Conservation (phyloP, 169 alveolate species). For the Cryptosporidium bovis region DNA sequence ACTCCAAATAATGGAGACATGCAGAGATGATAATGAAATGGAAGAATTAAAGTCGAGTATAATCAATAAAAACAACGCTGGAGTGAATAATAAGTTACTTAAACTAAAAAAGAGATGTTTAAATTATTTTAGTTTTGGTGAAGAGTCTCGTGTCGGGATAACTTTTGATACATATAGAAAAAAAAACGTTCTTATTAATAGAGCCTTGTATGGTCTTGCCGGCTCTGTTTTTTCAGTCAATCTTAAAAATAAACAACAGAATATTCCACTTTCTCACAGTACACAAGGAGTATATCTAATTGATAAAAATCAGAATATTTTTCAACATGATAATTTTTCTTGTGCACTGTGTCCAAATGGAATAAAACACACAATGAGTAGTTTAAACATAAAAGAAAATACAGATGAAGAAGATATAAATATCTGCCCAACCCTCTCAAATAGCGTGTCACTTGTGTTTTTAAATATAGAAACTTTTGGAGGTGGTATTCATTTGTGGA, state of each 20-base stretch:
- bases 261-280: slow-evolving; percentile 45
- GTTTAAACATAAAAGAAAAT: too few species aligned
- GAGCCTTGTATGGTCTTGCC: slow-evolving; percentile 67
- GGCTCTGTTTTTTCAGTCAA: slow-evolving; percentile 65
- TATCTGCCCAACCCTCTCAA: slow-evolving; percentile 37
- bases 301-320: not conserved
- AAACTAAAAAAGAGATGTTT: slow-evolving; percentile 54
- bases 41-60: too few species aligned
- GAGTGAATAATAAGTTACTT: not conserved
- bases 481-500: slow-evolving; percentile 69
- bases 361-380: not conserved
- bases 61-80: not conserved
- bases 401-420: not conserved
- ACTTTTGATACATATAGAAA: slow-evolving; percentile 64
- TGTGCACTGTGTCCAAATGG: slow-evolving; percentile 55
- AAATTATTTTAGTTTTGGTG: slow-evolving; percentile 69
- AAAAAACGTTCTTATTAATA: slow-evolving; percentile 48
- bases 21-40: too few species aligned
- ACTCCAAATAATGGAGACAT: not conserved
- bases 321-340: not conserved
- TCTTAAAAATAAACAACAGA: slow-evolving; percentile 26
- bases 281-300: slow-evolving; percentile 12
- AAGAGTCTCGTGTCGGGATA: slow-evolving; percentile 59
- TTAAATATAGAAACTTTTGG: slow-evolving; percentile 59
- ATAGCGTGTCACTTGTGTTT: slow-evolving; percentile 63